Base-by-base conservation (phyloP, 2,329 filamentous ascomycete genomes). In the Penicillium vulpinum region DNA sequence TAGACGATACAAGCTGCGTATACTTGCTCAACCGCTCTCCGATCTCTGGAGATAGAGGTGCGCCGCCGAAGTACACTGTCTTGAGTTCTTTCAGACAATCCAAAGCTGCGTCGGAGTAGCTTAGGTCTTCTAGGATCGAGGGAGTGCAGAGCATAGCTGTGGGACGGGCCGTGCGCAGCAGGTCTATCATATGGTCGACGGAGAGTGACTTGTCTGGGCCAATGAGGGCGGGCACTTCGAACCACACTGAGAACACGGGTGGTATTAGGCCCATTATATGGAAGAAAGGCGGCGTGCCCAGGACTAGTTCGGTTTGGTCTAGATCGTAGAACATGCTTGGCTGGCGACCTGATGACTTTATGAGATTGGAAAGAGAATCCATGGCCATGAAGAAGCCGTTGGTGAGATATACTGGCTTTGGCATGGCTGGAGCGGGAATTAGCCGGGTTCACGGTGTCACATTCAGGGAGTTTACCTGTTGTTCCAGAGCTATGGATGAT, bases 401-500 rank as follows among this genome's bases (percentile, higher is more conserved):
- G 3, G 67, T 70, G 10, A 73, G 58, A n/a, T 53, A 56, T 5
- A 72, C 67, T 4, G 64, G 69, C 38, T 73, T 73, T 2, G 70
- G 70, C 58, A 69, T 58, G 16, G 69, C 70, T 70, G 29, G 5
- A 13, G 26, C 0, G 10, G 1, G 16, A 45, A 44, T 46, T 36
- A 0, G 81, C 31, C 10, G 13, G 9, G 18, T 13, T 15, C 26
- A 21, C 24, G 10, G 22, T 24, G 5, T 5, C n/a, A 38, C 1
- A 80, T 63, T 53, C 15, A 48, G 48, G 22, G 31, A 18, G 54
- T 60, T 38, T 56, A 71, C 73, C 73, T 15, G 73, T 75, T 2
- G 72, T 72, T 24, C 73, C 73, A n/a, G 73, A 75, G 18, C 72
- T 75, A 54, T 75, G 73, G 28, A 73, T 69, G 9, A 74, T 70